A percentile compares a stretch with the other conserved stretches of the same genome.
These are phyloP conservation scores for Forsythia viridissima DNA, from an alignment of 257 asterid genomes.

Conservation along the genomic window DNA sequence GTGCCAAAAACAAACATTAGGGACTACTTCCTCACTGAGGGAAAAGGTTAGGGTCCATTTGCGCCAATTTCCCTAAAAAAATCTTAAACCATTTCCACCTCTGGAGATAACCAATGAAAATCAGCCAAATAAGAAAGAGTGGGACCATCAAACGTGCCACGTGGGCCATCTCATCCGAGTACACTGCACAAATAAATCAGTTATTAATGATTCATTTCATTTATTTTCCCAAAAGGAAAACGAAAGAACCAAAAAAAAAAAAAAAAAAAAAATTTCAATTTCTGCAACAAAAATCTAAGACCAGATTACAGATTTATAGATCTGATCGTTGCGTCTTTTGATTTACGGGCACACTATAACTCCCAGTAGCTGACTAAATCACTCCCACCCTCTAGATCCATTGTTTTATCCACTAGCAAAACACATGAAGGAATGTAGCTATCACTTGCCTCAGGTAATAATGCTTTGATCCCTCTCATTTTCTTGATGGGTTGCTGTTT, in stretches of 20 bases:
- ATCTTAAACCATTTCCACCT: too few species aligned
- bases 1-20: too few species aligned
- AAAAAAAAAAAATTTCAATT: too few species aligned
- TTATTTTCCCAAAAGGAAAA: too few species aligned
- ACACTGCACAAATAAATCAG: neutral
- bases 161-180: neutral
- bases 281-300: neutral
- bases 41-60: too few species aligned
- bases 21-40: too few species aligned
- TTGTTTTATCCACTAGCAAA: neutral
- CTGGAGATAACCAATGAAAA: too few species aligned
- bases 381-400: slow-evolving; percentile 38
- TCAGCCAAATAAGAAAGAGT: too few species aligned
- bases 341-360: neutral
- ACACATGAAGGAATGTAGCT: slow-evolving; percentile 35
- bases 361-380: slow-evolving; percentile 12
- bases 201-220: too few species aligned
- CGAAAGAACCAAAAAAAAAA: too few species aligned
- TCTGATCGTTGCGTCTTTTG: slow-evolving; percentile 39
- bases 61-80: too few species aligned
- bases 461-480: neutral
- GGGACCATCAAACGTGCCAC: too few species aligned
- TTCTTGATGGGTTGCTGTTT: neutral
- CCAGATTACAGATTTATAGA: slow-evolving; percentile 38
- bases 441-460: slow-evolving; percentile 33